Evolutionary conservation across 208 protist genomes (phyloP), one percentile per base, ranked within the genome.

Genomic region (Crithidia sp.): DNA sequence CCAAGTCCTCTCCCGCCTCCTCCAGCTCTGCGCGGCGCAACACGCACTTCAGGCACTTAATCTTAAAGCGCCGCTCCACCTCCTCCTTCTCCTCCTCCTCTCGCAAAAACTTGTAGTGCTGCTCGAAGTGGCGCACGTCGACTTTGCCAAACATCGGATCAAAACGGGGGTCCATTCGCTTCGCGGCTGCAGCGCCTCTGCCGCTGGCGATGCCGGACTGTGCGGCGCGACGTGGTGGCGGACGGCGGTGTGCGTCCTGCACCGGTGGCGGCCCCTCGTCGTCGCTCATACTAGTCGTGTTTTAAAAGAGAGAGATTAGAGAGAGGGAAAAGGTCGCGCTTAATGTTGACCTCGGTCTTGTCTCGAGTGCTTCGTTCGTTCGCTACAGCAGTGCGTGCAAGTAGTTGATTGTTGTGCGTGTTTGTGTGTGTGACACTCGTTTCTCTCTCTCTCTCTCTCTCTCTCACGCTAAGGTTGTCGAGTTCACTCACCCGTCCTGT

Each of bases 81-180:
- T 96, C 80, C 68, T 96, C 92, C 71, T 83, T 74, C 53, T 85
- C 88, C 64, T 92, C 67, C 82, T 82, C 75, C 59, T 95, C 92
- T 0, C 77, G 82, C 59, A 96, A 71, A 54, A 96, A 96, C 40
- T 86, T 86, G 79, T 96, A 96, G 70, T 95, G 85, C 19, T 84
- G 63, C 71, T 89, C 84, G 59, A 93, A 92, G 47, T 74, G 65
- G 67, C 85, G 89, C 5, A 17, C 17, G 40, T 92, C 87, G 5
- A 76, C 77, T 28, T 71, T 56, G 49, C 86, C 87, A 57, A 85
- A 88, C 63, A 94, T 77, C 16, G 50, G 80, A 67, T 92, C 90
- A 68, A 96, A 96, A 13, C 92, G 92, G 5, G 92, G 92, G 66
- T 96, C 92, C 10, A 89, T 59, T 2, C 58, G 60, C 3, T 59